These are phyloP conservation scores for Candolleomyces aberdarensis DNA, from an alignment of 768 basidiomycete species.

Conservation along the genomic window DNA sequence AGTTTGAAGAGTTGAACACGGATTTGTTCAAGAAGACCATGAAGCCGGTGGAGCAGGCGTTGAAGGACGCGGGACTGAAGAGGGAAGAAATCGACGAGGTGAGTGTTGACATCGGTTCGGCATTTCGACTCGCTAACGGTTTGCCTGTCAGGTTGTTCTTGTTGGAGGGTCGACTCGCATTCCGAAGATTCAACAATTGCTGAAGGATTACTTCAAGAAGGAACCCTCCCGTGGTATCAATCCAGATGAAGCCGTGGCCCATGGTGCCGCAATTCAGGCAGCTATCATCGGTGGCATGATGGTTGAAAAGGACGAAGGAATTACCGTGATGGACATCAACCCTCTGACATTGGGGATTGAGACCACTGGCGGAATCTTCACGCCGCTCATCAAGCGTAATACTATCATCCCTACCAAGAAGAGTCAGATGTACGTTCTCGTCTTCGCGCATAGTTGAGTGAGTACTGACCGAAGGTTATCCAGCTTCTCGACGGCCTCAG, in stretches of 20 bases:
- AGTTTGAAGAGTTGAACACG: constrained; percentile 84
- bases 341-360: constrained; percentile 59
- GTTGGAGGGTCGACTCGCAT: constrained; percentile 71
- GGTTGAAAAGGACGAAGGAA: constrained; percentile 45
- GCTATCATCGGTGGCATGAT: constrained; percentile 59
- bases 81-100: constrained; percentile 77
- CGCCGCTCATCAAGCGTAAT: constrained; percentile 47
- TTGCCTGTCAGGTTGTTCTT: constrained; percentile 33
- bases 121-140: neutral
- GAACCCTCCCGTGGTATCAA: constrained; percentile 66
- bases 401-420: constrained; percentile 52
- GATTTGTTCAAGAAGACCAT: constrained; percentile 83
- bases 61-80: constrained; percentile 77
- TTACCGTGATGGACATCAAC: constrained; percentile 55
- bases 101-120: constrained; percentile 1
- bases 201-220: constrained; percentile 67
- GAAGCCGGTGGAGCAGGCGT: constrained; percentile 81
- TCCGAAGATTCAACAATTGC: constrained; percentile 63
- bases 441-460: neutral
- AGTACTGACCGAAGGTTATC: neutral
- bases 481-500: constrained; percentile 83
- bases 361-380: constrained; percentile 64
- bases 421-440: constrained; percentile 31
- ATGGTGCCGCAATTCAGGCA: constrained; percentile 70
- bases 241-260: constrained; percentile 73